Evolutionary conservation across 1,139 yeast species (phyloP).

Genomic region (Suhomyces atakaporum): DNA sequence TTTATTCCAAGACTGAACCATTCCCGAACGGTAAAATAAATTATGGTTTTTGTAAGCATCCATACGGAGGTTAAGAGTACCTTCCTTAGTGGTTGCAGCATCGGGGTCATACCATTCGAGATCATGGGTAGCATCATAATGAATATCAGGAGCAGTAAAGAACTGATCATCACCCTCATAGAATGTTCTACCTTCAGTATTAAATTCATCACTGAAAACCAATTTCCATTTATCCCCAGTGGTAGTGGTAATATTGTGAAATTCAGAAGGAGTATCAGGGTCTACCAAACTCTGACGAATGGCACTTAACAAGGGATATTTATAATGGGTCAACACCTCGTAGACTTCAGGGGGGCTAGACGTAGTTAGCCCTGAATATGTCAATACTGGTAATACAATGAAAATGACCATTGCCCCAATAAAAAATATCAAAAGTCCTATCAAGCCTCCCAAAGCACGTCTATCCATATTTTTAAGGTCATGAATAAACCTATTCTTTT

Average conservation of each 20-base stretch:
- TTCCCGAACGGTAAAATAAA: constrained; percentile 76
- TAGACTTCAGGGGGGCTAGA: constrained; percentile 32
- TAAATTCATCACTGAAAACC: constrained; percentile 83
- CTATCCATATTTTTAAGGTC: constrained; percentile 64
- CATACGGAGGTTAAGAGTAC: constrained; percentile 63
- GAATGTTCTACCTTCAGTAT: constrained; percentile 79
- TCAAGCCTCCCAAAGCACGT: constrained; percentile 57
- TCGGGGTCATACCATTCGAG: constrained; percentile 91
- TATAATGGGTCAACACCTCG: constrained; percentile 55
- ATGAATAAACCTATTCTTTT: constrained; percentile 58
- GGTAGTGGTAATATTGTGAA: constrained; percentile 43
- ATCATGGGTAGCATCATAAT: constrained; percentile 80
- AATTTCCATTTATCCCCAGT: constrained; percentile 68
- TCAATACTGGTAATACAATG: constrained; percentile 70
- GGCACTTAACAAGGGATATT: constrained; percentile 61
- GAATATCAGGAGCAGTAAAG: constrained; percentile 73
- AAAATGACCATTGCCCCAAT: constrained; percentile 67
- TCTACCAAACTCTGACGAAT: constrained; percentile 66
- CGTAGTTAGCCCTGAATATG: constrained; percentile 64
- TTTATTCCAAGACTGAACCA: constrained; percentile 85
- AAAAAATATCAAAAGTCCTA: constrained; percentile 58
- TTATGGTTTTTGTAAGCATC: constrained; percentile 75
- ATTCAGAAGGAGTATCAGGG: constrained; percentile 73
- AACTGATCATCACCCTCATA: constrained; percentile 84
- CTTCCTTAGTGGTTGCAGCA: constrained; percentile 68